Percentiles rank a stretch among this genome's conserved stretches.
Evolutionary conservation across 2,329 filamentous ascomycete species (phyloP).

Genomic region (Tolypocladium sp.): DNA sequence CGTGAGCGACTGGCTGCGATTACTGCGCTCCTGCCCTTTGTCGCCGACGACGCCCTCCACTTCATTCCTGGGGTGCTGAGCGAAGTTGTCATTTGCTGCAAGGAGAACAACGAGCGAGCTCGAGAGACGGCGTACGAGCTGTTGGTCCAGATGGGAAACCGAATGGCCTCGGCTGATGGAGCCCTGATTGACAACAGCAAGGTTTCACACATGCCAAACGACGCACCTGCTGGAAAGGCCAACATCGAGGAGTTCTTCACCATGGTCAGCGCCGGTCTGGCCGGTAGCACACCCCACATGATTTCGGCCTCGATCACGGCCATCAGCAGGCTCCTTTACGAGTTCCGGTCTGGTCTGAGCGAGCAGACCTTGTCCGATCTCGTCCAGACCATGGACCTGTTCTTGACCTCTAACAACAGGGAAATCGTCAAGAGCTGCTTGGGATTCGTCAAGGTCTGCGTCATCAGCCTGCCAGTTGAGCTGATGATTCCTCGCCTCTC

Average conservation of each 20-base stretch:
- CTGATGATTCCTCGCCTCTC: constrained; percentile 70
- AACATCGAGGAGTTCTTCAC: constrained; percentile 94
- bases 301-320: constrained; percentile 95
- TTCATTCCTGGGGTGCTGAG: constrained; percentile 89
- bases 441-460: constrained; percentile 92
- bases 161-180: constrained; percentile 58
- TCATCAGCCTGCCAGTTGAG: constrained; percentile 73
- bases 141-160: constrained; percentile 78
- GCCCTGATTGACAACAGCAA: constrained; percentile 76
- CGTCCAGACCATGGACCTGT: constrained; percentile 91
- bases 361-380: constrained; percentile 68
- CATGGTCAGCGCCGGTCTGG: constrained; percentile 94
- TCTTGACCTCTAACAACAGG: constrained; percentile 90
- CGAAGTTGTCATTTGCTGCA: constrained; percentile 92
- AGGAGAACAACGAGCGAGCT: constrained; percentile 95
- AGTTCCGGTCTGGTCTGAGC: constrained; percentile 68
- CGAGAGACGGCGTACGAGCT: constrained; percentile 84
- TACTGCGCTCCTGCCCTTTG: constrained; percentile 66
- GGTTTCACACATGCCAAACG: constrained; percentile 75
- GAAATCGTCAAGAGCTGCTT: constrained; percentile 93
- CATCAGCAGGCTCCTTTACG: constrained; percentile 83
- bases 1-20: constrained; percentile 81
- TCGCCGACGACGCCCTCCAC: constrained; percentile 71
- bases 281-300: constrained; percentile 91
- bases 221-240: constrained; percentile 68